These are phyloP conservation scores for Phialophora verrucosa DNA, from an alignment of 2,329 filamentous ascomycete species.

Conservation along the genomic window DNA sequence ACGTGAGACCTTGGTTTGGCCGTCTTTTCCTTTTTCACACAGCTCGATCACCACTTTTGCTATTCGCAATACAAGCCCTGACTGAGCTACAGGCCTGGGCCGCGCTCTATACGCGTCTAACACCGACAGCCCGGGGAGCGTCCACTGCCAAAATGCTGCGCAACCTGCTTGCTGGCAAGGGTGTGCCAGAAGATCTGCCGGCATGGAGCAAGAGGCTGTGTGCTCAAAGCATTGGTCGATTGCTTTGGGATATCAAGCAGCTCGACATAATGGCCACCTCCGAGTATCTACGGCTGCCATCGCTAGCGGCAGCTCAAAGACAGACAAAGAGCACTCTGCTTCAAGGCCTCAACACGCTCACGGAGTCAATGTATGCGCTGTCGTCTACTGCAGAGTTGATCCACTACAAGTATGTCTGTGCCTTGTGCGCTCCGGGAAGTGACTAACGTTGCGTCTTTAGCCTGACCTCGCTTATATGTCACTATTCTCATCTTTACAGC, in stretches of 20 bases:
- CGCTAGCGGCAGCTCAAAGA: constrained; percentile 31
- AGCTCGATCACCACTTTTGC: neutral
- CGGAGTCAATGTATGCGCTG: constrained; percentile 29
- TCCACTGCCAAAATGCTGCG: constrained; percentile 30
- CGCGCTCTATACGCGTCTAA: constrained; percentile 25
- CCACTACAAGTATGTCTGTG: constrained; percentile 34
- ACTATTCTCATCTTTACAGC: constrained; percentile 36
- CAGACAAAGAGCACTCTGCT: constrained; percentile 33
- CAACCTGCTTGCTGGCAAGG: constrained; percentile 27
- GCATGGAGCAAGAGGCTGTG: constrained; percentile 35
- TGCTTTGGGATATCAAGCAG: constrained; percentile 36
- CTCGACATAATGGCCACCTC: constrained; percentile 32
- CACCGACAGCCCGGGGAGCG: constrained; percentile 25
- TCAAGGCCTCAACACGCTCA: constrained; percentile 30
- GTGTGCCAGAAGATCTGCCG: constrained; percentile 28
- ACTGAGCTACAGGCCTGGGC: constrained; percentile 27
- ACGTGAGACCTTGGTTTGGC: neutral
- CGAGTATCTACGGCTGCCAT: constrained; percentile 30
- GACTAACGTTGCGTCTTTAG: constrained; percentile 19
- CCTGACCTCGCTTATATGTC: constrained; percentile 30
- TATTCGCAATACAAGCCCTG: neutral
- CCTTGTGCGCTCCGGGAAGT: neutral
- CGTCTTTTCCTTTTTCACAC: neutral
- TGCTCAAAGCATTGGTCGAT: constrained; percentile 33
- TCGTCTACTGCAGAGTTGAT: constrained; percentile 32